Percentiles rank a stretch among this genome's conserved stretches.
phyloP scores from a whole-genome alignment of 2,329 filamentous ascomycete genomes.

The Fusarium chlamydosporum region DNA sequence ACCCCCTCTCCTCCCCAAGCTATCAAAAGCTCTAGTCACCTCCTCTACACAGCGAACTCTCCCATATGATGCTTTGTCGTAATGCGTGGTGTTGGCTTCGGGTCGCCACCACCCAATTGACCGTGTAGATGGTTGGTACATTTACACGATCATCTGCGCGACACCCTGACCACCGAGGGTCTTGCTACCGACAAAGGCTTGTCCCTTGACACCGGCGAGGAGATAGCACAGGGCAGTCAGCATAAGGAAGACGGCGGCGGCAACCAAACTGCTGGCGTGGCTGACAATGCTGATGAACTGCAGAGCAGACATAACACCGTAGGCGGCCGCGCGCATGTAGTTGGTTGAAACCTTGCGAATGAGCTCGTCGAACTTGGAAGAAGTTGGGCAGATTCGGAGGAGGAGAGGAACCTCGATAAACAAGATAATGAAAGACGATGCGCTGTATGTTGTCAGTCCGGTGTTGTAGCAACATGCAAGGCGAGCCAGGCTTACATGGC shows the following conservation, averaged over 20 bases:
- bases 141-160: slow-evolving; percentile 96
- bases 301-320: slow-evolving; percentile 81
- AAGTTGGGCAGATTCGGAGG: slow-evolving; percentile 97
- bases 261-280: slow-evolving; percentile 80
- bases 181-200: slow-evolving; percentile 93
- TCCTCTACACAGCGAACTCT: slow-evolving; percentile 5
- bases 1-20: slow-evolving; percentile 5
- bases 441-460: slow-evolving; percentile 60
- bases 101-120: slow-evolving; percentile 6
- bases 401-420: slow-evolving; percentile 94
- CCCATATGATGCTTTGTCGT: neutral
- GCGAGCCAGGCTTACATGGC: slow-evolving; percentile 63
- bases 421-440: slow-evolving; percentile 79
- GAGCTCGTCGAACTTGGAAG: slow-evolving; percentile 85
- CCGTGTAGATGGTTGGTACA: neutral
- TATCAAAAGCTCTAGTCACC: slow-evolving; percentile 6
- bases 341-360: slow-evolving; percentile 96
- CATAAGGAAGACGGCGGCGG: slow-evolving; percentile 84
- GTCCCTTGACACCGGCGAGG: slow-evolving; percentile 83
- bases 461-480: neutral
- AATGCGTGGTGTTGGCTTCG: slow-evolving; percentile 6
- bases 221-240: slow-evolving; percentile 85
- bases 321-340: slow-evolving; percentile 94
- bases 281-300: slow-evolving; percentile 86
- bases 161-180: slow-evolving; percentile 93